These are phyloP conservation scores for Coelastrella sp. DNA, from an alignment of 139 green algal genomes.

Conservation along the genomic window DNA sequence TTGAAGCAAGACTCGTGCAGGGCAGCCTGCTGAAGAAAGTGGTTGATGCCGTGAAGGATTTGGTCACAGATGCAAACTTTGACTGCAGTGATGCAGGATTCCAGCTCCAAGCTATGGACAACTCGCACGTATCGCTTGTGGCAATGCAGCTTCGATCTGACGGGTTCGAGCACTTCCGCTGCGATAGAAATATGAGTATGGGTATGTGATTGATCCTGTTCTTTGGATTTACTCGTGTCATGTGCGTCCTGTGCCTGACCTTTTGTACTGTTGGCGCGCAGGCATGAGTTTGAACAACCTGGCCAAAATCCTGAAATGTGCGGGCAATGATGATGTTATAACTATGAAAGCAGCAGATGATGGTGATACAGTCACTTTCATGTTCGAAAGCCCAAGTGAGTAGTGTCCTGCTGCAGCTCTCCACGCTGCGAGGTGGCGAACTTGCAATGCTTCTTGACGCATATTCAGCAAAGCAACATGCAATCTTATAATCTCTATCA, in stretches of 20 bases:
- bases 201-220: slow-evolving; percentile 52
- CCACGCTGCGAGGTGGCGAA: neutral
- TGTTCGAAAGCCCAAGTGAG: slow-evolving; percentile 88
- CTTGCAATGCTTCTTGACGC: too few species aligned
- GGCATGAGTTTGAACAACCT: slow-evolving; percentile 96
- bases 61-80: slow-evolving; percentile 98
- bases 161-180: slow-evolving; percentile 98
- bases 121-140: slow-evolving; percentile 95
- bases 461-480: too few species aligned
- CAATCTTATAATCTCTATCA: too few species aligned
- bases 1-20: slow-evolving; percentile 83
- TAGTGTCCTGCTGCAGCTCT: neutral
- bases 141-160: slow-evolving; percentile 85
- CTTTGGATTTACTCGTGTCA: neutral
- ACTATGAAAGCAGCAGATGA: slow-evolving; percentile 97
- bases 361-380: slow-evolving; percentile 93
- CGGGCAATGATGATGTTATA: slow-evolving; percentile 96
- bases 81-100: slow-evolving; percentile 87
- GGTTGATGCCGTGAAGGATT: slow-evolving; percentile 97
- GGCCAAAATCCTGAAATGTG: slow-evolving; percentile 98
- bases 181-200: slow-evolving; percentile 91
- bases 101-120: slow-evolving; percentile 97
- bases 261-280: slow-evolving; percentile 1
- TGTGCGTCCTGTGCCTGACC: neutral
- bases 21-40: slow-evolving; percentile 89